Evolutionary conservation across 768 basidiomycete species (phyloP).

Genomic region (Mycena capillaripes): DNA sequence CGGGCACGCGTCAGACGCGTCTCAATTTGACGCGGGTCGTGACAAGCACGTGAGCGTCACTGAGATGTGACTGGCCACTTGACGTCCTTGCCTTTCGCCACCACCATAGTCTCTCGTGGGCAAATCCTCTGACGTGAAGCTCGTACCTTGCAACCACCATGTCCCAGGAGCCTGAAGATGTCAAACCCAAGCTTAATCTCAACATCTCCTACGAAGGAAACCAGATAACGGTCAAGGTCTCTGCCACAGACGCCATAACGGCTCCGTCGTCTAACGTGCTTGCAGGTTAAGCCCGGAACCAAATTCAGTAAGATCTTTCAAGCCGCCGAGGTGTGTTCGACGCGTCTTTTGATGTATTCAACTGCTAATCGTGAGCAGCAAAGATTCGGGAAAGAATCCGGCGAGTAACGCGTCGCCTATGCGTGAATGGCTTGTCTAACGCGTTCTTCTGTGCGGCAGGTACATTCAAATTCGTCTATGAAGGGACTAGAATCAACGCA

Average conservation of each 20-base stretch:
- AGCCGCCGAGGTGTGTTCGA: conserved; percentile 69
- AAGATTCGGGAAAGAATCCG: conserved; percentile 70
- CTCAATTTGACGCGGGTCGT: no score
- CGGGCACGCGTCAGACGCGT: no score
- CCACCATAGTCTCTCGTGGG: no score
- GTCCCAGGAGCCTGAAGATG: conserved; percentile 68
- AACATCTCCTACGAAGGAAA: conserved; percentile 67
- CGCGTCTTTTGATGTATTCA: background rate
- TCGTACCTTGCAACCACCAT: no score
- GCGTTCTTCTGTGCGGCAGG: conserved; percentile 51
- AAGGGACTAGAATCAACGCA: conserved; percentile 62
- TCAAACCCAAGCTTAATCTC: conserved; percentile 81
- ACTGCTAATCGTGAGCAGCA: conserved; percentile 47
- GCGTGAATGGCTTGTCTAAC: conserved; percentile 7
- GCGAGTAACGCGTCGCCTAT: conserved; percentile 46
- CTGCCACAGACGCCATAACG: background rate
- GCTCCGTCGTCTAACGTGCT: no score
- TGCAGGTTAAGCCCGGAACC: conserved; percentile 61
- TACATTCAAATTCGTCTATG: conserved; percentile 73
- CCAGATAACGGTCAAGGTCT: conserved; percentile 64
- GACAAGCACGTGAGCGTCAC: no score
- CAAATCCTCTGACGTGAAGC: no score
- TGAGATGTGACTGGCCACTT: no score
- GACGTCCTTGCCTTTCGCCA: no score
- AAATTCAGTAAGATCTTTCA: conserved; percentile 77